Conservation (phyloP, 208 protist genomes). For the Naegleria lovaniensis region DNA sequence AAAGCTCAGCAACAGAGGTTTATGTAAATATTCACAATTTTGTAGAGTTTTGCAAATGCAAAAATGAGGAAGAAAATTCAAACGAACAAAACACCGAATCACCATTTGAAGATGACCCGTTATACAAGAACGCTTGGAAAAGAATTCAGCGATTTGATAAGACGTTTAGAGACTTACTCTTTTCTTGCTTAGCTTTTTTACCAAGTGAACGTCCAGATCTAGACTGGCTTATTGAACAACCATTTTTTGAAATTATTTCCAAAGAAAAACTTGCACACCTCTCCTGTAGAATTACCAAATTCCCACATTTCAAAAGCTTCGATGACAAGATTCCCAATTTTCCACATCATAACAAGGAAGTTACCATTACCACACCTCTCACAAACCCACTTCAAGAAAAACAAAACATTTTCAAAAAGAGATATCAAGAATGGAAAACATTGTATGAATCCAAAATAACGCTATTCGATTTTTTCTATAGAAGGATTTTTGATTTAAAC, state of each 20-base stretch:
- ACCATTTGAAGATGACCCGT: not conserved
- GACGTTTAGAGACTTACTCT: not conserved
- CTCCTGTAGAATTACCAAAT: not conserved
- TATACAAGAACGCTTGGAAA: not conserved
- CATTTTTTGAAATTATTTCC: not conserved
- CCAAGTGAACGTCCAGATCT: not conserved
- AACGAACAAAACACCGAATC: not conserved
- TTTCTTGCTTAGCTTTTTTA: not conserved
- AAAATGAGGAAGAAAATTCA: not conserved
- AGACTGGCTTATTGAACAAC: not conserved
- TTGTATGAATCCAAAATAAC: not conserved
- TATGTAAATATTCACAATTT: not conserved
- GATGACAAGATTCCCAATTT: not conserved
- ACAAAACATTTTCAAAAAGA: not conserved
- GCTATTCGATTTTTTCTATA: not conserved
- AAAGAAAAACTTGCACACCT: not conserved
- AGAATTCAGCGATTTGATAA: not conserved
- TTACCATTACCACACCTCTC: not conserved
- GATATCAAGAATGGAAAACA: not conserved
- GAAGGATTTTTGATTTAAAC: not conserved
- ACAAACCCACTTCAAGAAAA: not conserved
- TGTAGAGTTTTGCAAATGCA: not conserved
- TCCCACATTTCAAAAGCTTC: not conserved
- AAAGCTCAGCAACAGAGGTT: not conserved
- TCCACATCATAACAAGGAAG: not conserved